A percentile compares a stretch with the other conserved stretches of the same genome.
Evolutionary conservation across 148 eudicot genomes (phyloP).

Genomic region (Fagopyrum homotropicum): DNA sequence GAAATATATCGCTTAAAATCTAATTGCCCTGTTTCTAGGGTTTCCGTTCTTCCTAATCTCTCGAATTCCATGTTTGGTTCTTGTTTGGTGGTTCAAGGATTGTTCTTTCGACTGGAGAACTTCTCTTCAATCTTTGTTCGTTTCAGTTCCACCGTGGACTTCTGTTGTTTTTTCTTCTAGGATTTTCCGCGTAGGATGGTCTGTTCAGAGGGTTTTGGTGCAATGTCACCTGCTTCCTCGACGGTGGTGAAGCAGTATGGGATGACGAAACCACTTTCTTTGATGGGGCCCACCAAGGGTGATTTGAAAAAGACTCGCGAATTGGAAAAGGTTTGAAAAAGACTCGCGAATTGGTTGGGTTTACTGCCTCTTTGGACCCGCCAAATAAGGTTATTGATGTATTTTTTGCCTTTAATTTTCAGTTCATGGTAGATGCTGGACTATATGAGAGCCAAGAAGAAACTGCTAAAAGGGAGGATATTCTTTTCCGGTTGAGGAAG

Average conservation of each 20-base stretch:
- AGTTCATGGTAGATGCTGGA: slow-evolving; percentile 66
- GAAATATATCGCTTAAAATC: too few species aligned
- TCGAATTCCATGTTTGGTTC: background rate
- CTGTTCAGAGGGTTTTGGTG: background rate
- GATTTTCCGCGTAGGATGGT: background rate
- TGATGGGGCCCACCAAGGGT: slow-evolving; percentile 43
- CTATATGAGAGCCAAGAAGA: slow-evolving; percentile 66
- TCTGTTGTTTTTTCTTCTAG: background rate
- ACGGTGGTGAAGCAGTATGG: slow-evolving; percentile 29
- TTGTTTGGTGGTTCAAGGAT: background rate
- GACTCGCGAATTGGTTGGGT: background rate
- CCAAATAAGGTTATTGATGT: background rate
- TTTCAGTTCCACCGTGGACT: background rate
- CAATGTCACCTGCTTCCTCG: background rate
- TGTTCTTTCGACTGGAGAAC: background rate
- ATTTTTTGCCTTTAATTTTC: slow-evolving; percentile 2
- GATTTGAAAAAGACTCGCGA: slow-evolving; percentile 44
- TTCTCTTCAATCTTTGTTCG: background rate
- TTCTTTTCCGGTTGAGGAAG: slow-evolving; percentile 62
- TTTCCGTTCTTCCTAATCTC: too few species aligned
- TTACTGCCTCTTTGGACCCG: background rate
- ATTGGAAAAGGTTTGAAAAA: slow-evolving; percentile 43
- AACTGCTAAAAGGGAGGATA: slow-evolving; percentile 50
- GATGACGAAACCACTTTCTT: slow-evolving; percentile 55
- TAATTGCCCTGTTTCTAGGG: too few species aligned